Base-by-base conservation (phyloP, 345 rosid species). In the Salix dunnii region DNA sequence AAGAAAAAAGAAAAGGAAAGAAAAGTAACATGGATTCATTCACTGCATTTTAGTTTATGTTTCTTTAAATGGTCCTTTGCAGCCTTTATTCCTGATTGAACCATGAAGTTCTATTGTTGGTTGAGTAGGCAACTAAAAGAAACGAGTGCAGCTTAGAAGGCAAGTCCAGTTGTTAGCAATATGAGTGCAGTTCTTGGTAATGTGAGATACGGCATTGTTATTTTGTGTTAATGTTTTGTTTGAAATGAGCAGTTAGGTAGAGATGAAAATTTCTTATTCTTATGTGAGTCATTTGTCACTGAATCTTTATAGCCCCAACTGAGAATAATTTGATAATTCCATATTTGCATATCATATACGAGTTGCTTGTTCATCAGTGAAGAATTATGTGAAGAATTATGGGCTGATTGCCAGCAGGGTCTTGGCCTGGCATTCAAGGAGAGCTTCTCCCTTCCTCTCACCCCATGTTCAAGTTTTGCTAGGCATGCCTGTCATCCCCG, bases 71-170 rank as follows among this genome's bases (percentile, higher is more conserved):
- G 69, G 25, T 70, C 28, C 28, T 28, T 73, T 74, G 70, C 92
- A 93, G 97, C 97, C 97, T 74, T 82, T 93, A 77, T 87, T 91
- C 61, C 86, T 93, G 82, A 89, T 91, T 77, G 90, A 89, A 84
- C 94, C 92, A 21, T 90, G 85, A 88, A 83, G 71, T 64, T 14
- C 2, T 11, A 18, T n/a, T 28, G 27, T 23, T 7, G 69, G 27
- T 23, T 7, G 69, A 48, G 49, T 66, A 11, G 49, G 70, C 61
- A 70, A 60, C 66, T 69, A 65, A 60, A 70, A 21, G 58, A 30
- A 74, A 35, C 8, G 27, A 79, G 71, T 43, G 31, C 74, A 62
- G 55, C 42, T 8, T 74, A 23, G 71, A 28, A 76, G 77, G 62
- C 31, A 73, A 62, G 42, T n/a, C 80, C 75, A 73, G 68, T 33